Evolutionary conservation across 371 early-diverging fungal genomes (phyloP).

Genomic region (Rhizopus arrhizus): DNA sequence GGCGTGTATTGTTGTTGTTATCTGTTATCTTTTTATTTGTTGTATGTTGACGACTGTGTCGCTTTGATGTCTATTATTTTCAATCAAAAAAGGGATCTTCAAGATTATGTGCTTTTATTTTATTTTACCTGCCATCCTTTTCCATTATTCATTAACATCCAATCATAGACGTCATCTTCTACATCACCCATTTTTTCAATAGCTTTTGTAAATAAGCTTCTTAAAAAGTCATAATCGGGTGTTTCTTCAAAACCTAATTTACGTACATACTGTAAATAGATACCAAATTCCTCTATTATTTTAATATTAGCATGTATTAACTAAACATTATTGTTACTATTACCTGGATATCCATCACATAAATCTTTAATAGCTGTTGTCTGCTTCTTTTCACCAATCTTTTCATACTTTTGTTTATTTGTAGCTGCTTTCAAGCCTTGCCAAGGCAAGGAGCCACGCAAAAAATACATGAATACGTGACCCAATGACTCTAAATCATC

Average conservation of each 20-base stretch:
- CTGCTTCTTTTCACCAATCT: slow-evolving; percentile 89
- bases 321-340: not conserved
- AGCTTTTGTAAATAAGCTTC: slow-evolving; percentile 80
- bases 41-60: slow-evolving; percentile 17
- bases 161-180: slow-evolving; percentile 90
- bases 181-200: slow-evolving; percentile 66
- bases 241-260: slow-evolving; percentile 54
- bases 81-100: not conserved
- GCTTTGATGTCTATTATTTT: slow-evolving; percentile 8
- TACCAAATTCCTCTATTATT: slow-evolving; percentile 69
- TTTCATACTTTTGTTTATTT: slow-evolving; percentile 90
- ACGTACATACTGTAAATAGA: slow-evolving; percentile 85
- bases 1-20: not conserved
- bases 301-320: not conserved
- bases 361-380: slow-evolving; percentile 71
- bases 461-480: slow-evolving; percentile 90
- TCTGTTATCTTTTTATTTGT: slow-evolving; percentile 17
- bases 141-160: slow-evolving; percentile 74
- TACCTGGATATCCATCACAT: slow-evolving; percentile 73
- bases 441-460: slow-evolving; percentile 89
- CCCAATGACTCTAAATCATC: slow-evolving; percentile 93
- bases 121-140: slow-evolving; percentile 45
- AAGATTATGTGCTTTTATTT: not conserved
- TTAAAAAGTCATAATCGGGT: slow-evolving; percentile 73
- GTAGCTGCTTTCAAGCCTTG: slow-evolving; percentile 88